Conservation (phyloP, 2,329 filamentous ascomycete genomes). For the Aspergillus sclerotialis region DNA sequence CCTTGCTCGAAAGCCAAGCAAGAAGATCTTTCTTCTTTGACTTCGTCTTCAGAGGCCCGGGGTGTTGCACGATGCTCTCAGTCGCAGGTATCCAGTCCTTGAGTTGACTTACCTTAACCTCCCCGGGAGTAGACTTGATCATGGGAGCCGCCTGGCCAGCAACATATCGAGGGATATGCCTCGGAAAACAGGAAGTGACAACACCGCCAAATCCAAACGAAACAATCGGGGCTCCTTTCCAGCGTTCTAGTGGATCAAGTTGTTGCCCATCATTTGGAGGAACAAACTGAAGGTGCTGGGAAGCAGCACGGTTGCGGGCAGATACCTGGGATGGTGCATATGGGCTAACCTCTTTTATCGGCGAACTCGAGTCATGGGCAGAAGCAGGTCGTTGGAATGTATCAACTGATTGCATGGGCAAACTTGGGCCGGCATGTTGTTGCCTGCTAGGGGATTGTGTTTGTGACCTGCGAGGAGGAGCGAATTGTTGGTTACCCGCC, state of each 20-base stretch:
- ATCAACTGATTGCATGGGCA: slow-evolving; percentile 37
- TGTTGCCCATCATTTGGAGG: slow-evolving; percentile 49
- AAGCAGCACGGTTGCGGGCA: slow-evolving; percentile 35
- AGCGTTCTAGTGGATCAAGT: slow-evolving; percentile 73
- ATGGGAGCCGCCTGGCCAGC: slow-evolving; percentile 65
- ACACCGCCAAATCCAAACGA: slow-evolving; percentile 82
- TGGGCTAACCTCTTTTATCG: slow-evolving; percentile 28
- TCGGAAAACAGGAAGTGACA: slow-evolving; percentile 78
- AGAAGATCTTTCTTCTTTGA: slow-evolving; percentile 92
- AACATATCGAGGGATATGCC: slow-evolving; percentile 78
- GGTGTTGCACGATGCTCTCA: slow-evolving; percentile 72
- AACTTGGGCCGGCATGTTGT: slow-evolving; percentile 42
- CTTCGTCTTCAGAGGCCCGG: slow-evolving; percentile 81
- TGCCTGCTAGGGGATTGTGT: slow-evolving; percentile 53
- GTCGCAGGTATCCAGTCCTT: slow-evolving; percentile 66
- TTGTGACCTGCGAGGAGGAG: slow-evolving; percentile 44
- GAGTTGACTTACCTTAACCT: slow-evolving; percentile 68
- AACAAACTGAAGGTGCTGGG: slow-evolving; percentile 49
- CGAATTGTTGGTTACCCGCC: slow-evolving; percentile 20
- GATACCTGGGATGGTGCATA: slow-evolving; percentile 27
- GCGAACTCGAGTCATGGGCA: slow-evolving; percentile 41
- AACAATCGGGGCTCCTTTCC: slow-evolving; percentile 84
- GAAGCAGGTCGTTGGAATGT: slow-evolving; percentile 49
- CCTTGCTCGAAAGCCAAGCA: slow-evolving; percentile 70
- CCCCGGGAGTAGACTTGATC: slow-evolving; percentile 75